phyloP scores from a whole-genome alignment of 164 flowering plant species.

The Echeveria elegans region DNA sequence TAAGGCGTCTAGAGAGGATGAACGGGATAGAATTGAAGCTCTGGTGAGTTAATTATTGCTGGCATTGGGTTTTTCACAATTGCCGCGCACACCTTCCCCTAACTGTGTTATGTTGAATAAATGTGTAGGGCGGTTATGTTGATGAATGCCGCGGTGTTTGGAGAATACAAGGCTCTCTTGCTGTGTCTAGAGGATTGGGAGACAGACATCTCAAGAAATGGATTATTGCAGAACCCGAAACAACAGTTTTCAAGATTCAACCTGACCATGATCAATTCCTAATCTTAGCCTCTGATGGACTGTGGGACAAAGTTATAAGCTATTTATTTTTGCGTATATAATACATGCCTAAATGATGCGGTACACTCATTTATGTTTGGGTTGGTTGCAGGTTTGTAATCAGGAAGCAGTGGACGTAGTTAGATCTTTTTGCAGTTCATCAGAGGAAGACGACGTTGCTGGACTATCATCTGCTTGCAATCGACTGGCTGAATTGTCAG shows the following conservation, averaged over 20 bases:
- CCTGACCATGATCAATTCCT: constrained; percentile 42
- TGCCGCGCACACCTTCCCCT: not conserved
- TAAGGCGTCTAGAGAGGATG: constrained; percentile 66
- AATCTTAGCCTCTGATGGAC: constrained; percentile 63
- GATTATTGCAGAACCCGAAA: constrained; percentile 62
- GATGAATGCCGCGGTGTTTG: constrained; percentile 43
- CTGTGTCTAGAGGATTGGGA: constrained; percentile 63
- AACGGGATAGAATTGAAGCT: constrained; percentile 51
- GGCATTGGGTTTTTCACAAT: not conserved
- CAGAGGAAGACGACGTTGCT: constrained; percentile 19
- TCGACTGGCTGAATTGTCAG: constrained; percentile 41
- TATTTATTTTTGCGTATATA: not conserved
- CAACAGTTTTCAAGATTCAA: constrained; percentile 27
- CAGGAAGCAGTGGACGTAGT: constrained; percentile 73
- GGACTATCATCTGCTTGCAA: constrained; percentile 42
- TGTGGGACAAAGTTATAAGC: constrained; percentile 63
- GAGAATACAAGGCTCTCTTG: constrained; percentile 61
- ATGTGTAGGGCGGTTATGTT: constrained; percentile 61
- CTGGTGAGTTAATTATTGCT: constrained; percentile 21
- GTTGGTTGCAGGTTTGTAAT: constrained; percentile 42
- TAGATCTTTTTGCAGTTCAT: constrained; percentile 25
- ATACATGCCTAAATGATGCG: not conserved
- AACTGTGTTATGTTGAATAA: not conserved
- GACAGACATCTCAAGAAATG: constrained; percentile 56
- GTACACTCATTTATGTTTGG: not conserved